phyloP scores from a whole-genome alignment of 495 filamentous ascomycete genomes.

The Amphirosellinia nigrospora region DNA sequence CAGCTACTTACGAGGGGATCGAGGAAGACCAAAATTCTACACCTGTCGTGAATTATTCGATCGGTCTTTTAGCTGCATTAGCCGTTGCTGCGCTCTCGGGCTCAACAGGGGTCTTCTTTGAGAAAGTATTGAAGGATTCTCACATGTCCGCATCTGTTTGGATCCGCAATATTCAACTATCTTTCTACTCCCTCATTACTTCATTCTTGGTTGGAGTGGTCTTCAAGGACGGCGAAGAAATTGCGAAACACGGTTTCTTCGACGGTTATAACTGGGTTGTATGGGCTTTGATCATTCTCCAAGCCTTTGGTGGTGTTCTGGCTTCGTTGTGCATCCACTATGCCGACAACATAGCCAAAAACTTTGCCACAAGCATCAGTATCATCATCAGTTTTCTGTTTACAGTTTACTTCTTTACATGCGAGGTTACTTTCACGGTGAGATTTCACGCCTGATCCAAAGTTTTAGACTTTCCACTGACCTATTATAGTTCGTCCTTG shows the following conservation, averaged over 20 bases:
- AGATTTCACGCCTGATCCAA: conserved; percentile 39
- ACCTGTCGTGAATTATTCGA: conserved; percentile 71
- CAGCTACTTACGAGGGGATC: conserved; percentile 95
- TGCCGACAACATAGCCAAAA: conserved; percentile 87
- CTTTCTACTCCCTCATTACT: conserved; percentile 88
- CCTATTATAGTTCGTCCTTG: conserved; percentile 72
- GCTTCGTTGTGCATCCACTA: conserved; percentile 86
- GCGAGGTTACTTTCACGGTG: conserved; percentile 63
- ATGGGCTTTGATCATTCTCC: conserved; percentile 81
- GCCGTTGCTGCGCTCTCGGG: conserved; percentile 80
- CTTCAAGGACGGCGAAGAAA: conserved; percentile 82
- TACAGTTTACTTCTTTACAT: conserved; percentile 84
- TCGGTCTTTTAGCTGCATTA: conserved; percentile 81
- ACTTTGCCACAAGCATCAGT: conserved; percentile 88
- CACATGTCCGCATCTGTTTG: conserved; percentile 74
- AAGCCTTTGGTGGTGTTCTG: conserved; percentile 82
- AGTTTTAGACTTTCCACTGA: conserved; percentile 22
- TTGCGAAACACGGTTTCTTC: conserved; percentile 86
- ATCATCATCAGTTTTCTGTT: conserved; percentile 84
- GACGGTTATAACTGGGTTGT: conserved; percentile 91
- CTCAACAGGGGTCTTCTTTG: conserved; percentile 88
- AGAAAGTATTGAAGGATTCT: conserved; percentile 90
- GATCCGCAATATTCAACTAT: conserved; percentile 93
- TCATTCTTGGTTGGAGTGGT: conserved; percentile 86
- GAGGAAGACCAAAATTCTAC: conserved; percentile 74